Conservation (phyloP, 441 rosid genomes). For the Brassica balearica region DNA sequence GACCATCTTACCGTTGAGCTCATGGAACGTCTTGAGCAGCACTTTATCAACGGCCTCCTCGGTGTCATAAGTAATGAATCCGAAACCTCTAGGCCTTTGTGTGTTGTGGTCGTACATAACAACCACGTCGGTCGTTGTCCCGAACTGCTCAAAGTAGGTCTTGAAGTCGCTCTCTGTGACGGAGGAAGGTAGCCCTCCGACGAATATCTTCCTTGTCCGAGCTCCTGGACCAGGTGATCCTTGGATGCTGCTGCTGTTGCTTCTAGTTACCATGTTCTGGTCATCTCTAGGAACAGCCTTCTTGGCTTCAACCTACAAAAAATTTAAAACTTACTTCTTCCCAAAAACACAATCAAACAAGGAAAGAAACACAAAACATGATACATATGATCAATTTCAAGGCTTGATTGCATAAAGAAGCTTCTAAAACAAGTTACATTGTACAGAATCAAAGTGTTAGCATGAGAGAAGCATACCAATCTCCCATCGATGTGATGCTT, state of each 20-base stretch:
- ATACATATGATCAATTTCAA: neutral
- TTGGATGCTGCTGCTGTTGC: slow-evolving; percentile 65
- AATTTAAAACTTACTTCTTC: slow-evolving; percentile 8
- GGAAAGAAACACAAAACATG: neutral
- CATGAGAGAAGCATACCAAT: slow-evolving; percentile 57
- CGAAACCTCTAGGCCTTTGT: slow-evolving; percentile 97
- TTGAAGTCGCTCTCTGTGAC: slow-evolving; percentile 89
- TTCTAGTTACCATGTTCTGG: slow-evolving; percentile 71
- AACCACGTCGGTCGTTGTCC: slow-evolving; percentile 87
- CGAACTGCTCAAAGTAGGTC: slow-evolving; percentile 91
- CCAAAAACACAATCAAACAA: neutral
- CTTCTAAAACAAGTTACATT: slow-evolving; percentile 47
- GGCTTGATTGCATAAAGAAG: slow-evolving; percentile 23
- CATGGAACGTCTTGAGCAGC: slow-evolving; percentile 87
- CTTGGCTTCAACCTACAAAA: slow-evolving; percentile 90
- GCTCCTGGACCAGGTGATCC: slow-evolving; percentile 82
- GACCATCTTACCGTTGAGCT: slow-evolving; percentile 93
- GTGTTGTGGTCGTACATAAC: slow-evolving; percentile 99
- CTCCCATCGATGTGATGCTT: slow-evolving; percentile 93
- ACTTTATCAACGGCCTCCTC: slow-evolving; percentile 94
- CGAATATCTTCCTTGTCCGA: slow-evolving; percentile 90
- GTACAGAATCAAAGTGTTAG: slow-evolving; percentile 18
- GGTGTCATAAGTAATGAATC: slow-evolving; percentile 92
- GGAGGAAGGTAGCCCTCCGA: slow-evolving; percentile 94
- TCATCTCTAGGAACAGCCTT: slow-evolving; percentile 98